A percentile compares a stretch with the other conserved stretches of the same genome.
Evolutionary conservation across 257 asterid species (phyloP).

Genomic region (Solanum microdontum): DNA sequence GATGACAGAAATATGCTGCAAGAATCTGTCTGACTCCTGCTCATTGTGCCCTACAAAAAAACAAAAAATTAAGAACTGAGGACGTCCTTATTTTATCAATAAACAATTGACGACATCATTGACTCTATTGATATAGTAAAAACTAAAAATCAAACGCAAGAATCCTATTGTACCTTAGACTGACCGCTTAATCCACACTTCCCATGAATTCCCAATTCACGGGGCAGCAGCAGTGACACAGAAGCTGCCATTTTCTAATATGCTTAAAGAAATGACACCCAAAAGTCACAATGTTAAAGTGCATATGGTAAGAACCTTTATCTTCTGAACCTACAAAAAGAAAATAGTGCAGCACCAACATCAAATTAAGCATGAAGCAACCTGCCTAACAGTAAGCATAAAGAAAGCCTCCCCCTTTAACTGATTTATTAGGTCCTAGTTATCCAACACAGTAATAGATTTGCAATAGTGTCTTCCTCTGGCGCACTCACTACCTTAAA

Average conservation of each 20-base stretch:
- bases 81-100: not conserved
- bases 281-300: not conserved
- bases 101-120: not conserved
- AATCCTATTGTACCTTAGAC: constrained; percentile 13
- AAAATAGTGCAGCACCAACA: not conserved
- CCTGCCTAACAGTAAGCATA: not conserved
- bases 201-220: constrained; percentile 5
- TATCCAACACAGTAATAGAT: not conserved
- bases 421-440: not conserved
- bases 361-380: not conserved
- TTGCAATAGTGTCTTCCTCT: not conserved
- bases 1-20: constrained; percentile 11
- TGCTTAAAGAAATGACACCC: not conserved
- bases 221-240: constrained; percentile 20
- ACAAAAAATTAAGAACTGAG: not conserved
- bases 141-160: not conserved
- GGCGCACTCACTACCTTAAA: not conserved
- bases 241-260: constrained; percentile 26
- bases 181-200: constrained; percentile 7
- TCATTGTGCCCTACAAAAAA: constrained; percentile 13
- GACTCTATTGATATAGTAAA: not conserved
- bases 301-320: not conserved
- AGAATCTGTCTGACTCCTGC: constrained; percentile 9
- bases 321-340: not conserved
- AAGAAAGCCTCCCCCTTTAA: not conserved